These are phyloP conservation scores for Tagetes patula DNA, from an alignment of 129 eudicot genomes.

Conservation along the genomic window DNA sequence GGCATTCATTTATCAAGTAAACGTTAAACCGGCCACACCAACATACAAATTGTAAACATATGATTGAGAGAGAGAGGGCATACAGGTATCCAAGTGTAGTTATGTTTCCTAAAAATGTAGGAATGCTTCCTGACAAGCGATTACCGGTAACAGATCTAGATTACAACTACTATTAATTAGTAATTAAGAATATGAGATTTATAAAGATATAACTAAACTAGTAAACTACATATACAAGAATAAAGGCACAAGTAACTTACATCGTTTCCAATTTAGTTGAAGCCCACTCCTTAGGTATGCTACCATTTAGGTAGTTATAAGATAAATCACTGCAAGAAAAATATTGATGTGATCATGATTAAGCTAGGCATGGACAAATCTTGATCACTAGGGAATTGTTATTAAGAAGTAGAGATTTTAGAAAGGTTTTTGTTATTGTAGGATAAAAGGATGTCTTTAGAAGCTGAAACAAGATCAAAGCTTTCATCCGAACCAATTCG, in stretches of 20 bases:
- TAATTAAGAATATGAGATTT: background rate
- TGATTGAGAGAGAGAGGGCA: background rate
- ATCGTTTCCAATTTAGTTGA: slow-evolving; percentile 42
- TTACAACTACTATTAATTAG: background rate
- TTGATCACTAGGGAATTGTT: too few species aligned
- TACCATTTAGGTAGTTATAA: slow-evolving; percentile 57
- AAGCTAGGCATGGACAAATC: too few species aligned
- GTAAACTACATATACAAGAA: too few species aligned
- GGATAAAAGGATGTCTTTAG: too few species aligned
- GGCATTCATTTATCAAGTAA: slow-evolving; percentile 10
- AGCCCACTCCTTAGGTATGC: slow-evolving; percentile 64
- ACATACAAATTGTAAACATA: background rate
- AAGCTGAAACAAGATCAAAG: too few species aligned
- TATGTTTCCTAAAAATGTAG: slow-evolving; percentile 54
- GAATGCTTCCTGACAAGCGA: slow-evolving; percentile 69
- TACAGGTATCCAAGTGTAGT: slow-evolving; percentile 50
- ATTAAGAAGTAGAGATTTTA: too few species aligned
- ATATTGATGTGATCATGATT: background rate
- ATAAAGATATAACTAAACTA: too few species aligned
- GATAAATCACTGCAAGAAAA: slow-evolving; percentile 46
- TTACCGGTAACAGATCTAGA: slow-evolving; percentile 46
- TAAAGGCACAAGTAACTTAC: slow-evolving; percentile 36
- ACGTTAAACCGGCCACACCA: background rate
- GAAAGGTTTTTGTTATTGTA: too few species aligned
- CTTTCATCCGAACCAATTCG: too few species aligned